Evolutionary conservation across 2,329 filamentous ascomycete genomes (phyloP).

Genomic region (Venturia carpophila): DNA sequence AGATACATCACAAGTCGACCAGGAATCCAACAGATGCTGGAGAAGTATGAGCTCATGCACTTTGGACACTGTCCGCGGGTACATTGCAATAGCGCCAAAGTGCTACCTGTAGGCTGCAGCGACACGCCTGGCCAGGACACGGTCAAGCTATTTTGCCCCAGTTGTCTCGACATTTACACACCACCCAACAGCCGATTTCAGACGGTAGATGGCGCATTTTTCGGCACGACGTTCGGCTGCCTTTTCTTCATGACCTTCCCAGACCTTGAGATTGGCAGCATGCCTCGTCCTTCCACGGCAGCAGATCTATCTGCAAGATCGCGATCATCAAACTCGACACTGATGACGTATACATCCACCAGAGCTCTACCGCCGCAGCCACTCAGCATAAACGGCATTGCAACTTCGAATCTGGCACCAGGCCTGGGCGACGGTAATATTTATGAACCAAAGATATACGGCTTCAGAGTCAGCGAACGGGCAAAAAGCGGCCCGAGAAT

Average conservation of each 20-base stretch:
- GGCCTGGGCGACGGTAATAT: constrained; percentile 75
- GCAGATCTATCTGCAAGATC: constrained; percentile 26
- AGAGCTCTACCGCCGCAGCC: constrained; percentile 39
- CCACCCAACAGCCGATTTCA: constrained; percentile 96
- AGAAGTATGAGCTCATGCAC: constrained; percentile 96
- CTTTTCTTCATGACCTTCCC: constrained; percentile 98
- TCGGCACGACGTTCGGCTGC: constrained; percentile 92
- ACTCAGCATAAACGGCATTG: constrained; percentile 70
- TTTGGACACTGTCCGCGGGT: constrained; percentile 95
- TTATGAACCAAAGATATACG: constrained; percentile 94
- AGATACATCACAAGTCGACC: constrained; percentile 94
- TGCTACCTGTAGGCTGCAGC: constrained; percentile 85
- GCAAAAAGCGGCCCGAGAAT: constrained; percentile 87
- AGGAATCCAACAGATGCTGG: constrained; percentile 97
- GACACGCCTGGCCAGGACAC: constrained; percentile 96
- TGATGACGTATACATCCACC: constrained; percentile 26
- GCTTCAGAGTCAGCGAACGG: constrained; percentile 87
- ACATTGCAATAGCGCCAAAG: constrained; percentile 81
- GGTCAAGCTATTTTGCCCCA: constrained; percentile 96
- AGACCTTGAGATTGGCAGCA: constrained; percentile 69
- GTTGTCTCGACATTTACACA: constrained; percentile 93
- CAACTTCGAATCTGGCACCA: constrained; percentile 78
- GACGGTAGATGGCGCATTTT: constrained; percentile 95
- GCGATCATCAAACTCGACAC: constrained; percentile 28
- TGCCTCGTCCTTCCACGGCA: constrained; percentile 25